A percentile compares a stretch with the other conserved stretches of the same genome.
Evolutionary conservation across 2,329 filamentous ascomycete genomes (phyloP).

Genomic region (Furcasterigmium sp.): DNA sequence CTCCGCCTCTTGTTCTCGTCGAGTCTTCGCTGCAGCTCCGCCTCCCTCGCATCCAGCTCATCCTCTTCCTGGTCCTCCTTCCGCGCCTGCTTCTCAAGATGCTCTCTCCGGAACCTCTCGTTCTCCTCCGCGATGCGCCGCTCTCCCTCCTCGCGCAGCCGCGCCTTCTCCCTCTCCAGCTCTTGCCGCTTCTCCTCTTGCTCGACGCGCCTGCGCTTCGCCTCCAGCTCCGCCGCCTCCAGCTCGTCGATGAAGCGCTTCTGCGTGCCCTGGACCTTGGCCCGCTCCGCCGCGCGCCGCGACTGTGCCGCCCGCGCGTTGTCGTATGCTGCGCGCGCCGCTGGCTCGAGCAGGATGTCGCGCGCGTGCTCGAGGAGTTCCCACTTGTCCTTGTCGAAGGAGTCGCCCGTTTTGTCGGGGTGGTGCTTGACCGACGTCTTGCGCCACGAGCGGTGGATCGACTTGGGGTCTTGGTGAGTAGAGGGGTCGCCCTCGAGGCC

Average conservation of each 20-base stretch:
- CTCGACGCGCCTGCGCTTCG: slow-evolving; percentile 52
- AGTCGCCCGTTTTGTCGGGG: slow-evolving; percentile 79
- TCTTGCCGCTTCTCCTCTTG: slow-evolving; percentile 29
- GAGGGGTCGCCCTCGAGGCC: slow-evolving; percentile 40
- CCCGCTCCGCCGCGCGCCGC: slow-evolving; percentile 64
- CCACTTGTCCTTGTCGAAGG: slow-evolving; percentile 75
- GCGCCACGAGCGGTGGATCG: slow-evolving; percentile 79
- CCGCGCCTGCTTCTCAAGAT: slow-evolving; percentile 11
- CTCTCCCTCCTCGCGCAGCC: slow-evolving; percentile 25
- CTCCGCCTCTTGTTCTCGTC: slow-evolving; percentile 32
- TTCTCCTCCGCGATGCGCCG: slow-evolving; percentile 32
- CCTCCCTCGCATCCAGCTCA: slow-evolving; percentile 14
- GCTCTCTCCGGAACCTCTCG: slow-evolving; percentile 32
- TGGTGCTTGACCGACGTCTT: slow-evolving; percentile 86
- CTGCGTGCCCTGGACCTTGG: slow-evolving; percentile 67
- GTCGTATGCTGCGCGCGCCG: slow-evolving; percentile 73
- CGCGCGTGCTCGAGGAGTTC: slow-evolving; percentile 81
- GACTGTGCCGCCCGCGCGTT: slow-evolving; percentile 65
- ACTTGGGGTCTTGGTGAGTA: slow-evolving; percentile 58
- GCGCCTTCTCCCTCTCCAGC: slow-evolving; percentile 30
- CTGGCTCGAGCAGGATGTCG: slow-evolving; percentile 70
- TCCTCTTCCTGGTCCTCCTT: slow-evolving; percentile 30
- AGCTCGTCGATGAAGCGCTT: slow-evolving; percentile 81
- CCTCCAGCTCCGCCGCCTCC: slow-evolving; percentile 68
- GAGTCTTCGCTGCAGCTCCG: slow-evolving; percentile 12